Evolutionary conservation across 768 basidiomycete species (phyloP), one percentile per base, ranked within the genome.

Genomic region (Macrolepiota dolichaula): DNA sequence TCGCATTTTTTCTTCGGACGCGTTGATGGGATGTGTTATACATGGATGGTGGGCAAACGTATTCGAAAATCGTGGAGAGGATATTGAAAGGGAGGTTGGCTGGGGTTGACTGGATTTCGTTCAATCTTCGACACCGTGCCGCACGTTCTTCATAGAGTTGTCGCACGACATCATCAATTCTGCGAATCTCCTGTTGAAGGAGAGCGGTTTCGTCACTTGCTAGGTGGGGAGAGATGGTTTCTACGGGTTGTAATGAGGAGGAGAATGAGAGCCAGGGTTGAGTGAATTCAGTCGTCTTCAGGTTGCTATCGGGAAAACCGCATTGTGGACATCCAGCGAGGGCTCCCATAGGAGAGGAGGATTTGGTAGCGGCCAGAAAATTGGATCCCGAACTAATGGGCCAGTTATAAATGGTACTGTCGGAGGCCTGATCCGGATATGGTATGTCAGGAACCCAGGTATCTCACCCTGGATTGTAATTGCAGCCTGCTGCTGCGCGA

Each of bases 21-120:
- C 57, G 49, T 51, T 59, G 50, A 25, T 59, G 57, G 15, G 57
- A 59, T 11, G 57, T 38, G 19, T 59, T 59, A 10, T 59, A 59
- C 19, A 40, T 37, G 36, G 57, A 51, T n/a, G 57, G 57, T n/a
- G 57, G 57, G n/a, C 57, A 59, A n/a, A 59, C 57, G 50, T 29
- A 44, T 27, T 40, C 22, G 17, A 59, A 59, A 24, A 59, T 59
- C 15, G 49, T 42, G 29, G 38, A 42, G 37, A 59, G 57, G 50
- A 59, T 35, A 17, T 40, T 51, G n/a, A 50, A 51, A 22, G 57
- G 57, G 38, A 59, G 57, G 37, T n/a, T 51, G 2, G 57, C 37
- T 6, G n/a, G 29, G 17, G 37, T n/a, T 7, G 57, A 52, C 42
- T 51, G 57, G 13, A 51, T 51, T 29, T 59, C 50, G 50, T 59